A percentile compares a stretch with the other conserved stretches of the same genome.
These are phyloP conservation scores for Phytophthora boehmeriae DNA, from an alignment of 352 stramenopile genomes.

Conservation along the genomic window DNA sequence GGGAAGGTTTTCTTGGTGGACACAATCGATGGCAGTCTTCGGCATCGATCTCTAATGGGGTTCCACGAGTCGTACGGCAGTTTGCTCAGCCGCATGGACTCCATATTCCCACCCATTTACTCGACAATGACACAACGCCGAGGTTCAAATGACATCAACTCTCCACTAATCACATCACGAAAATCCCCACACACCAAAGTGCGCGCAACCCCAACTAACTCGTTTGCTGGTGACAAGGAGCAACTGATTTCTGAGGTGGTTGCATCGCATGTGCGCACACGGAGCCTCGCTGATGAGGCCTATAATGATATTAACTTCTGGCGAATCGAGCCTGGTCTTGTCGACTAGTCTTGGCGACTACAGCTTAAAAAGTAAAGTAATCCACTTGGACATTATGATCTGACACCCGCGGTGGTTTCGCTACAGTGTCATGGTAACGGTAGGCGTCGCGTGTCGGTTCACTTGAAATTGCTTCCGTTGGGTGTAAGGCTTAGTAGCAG, in stretches of 20 bases:
- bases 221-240: constrained; percentile 34
- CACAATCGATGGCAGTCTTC: constrained; percentile 53
- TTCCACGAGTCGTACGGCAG: constrained; percentile 75
- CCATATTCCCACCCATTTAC: constrained; percentile 81
- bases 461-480: constrained; percentile 10
- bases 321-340: constrained; percentile 61
- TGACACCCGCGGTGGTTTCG: constrained; percentile 16
- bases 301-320: constrained; percentile 91
- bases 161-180: constrained; percentile 9
- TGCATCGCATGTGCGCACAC: constrained; percentile 50
- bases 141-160: neutral
- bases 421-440: constrained; percentile 1
- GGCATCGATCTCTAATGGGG: constrained; percentile 64
- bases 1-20: constrained; percentile 81
- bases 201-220: constrained; percentile 10
- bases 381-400: constrained; percentile 11
- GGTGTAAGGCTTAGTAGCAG: too few species aligned
- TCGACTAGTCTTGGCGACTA: constrained; percentile 22
- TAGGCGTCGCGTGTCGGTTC: constrained; percentile 17
- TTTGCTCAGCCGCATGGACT: constrained; percentile 60
- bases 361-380: constrained; percentile 28
- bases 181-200: constrained; percentile 18
- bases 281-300: constrained; percentile 73
- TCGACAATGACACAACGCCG: constrained; percentile 34
- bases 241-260: constrained; percentile 60